Percentiles rank a stretch among this genome's conserved stretches.
Evolutionary conservation across 805 yeast genomes (phyloP).

Genomic region (Cyberlindnera euphorbiae): DNA sequence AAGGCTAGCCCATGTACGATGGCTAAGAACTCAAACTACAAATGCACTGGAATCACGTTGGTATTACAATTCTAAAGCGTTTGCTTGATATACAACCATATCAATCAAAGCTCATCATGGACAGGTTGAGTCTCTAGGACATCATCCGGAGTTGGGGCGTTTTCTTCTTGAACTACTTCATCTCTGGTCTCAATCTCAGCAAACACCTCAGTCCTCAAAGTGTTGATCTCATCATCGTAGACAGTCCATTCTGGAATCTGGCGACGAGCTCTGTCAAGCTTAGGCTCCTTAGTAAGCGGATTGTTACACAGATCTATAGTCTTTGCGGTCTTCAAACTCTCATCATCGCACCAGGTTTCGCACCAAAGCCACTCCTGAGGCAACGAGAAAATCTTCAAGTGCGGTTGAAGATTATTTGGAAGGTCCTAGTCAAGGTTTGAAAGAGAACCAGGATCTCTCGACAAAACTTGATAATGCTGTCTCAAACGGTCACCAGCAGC

Average conservation of each 20-base stretch:
- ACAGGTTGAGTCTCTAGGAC: neutral
- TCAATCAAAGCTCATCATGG: slow-evolving; percentile 11
- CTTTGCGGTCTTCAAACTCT: slow-evolving; percentile 54
- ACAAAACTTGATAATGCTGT: slow-evolving; percentile 76
- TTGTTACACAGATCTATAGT: slow-evolving; percentile 83
- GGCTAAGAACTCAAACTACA: neutral
- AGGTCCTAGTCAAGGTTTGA: slow-evolving; percentile 88
- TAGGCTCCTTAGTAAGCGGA: slow-evolving; percentile 77
- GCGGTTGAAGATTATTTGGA: slow-evolving; percentile 78
- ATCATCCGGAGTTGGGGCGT: too few relatives aligned
- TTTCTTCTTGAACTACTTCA: too few relatives aligned
- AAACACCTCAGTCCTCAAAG: slow-evolving; percentile 21
- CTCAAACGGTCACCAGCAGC: slow-evolving; percentile 80
- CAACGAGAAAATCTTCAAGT: slow-evolving; percentile 62
- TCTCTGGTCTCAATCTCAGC: too few relatives aligned
- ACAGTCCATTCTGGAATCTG: slow-evolving; percentile 73
- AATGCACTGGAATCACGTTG: too few relatives aligned
- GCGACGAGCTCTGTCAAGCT: slow-evolving; percentile 68
- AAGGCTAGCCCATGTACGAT: too few relatives aligned
- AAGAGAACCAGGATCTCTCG: slow-evolving; percentile 74
- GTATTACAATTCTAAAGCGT: too few relatives aligned
- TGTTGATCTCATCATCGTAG: slow-evolving; percentile 53
- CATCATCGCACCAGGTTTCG: slow-evolving; percentile 86
- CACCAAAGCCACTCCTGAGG: slow-evolving; percentile 92
- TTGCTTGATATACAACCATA: too few relatives aligned